Evolutionary conservation across 2,329 filamentous ascomycete species (phyloP).

Genomic region (Fusarium sp.): DNA sequence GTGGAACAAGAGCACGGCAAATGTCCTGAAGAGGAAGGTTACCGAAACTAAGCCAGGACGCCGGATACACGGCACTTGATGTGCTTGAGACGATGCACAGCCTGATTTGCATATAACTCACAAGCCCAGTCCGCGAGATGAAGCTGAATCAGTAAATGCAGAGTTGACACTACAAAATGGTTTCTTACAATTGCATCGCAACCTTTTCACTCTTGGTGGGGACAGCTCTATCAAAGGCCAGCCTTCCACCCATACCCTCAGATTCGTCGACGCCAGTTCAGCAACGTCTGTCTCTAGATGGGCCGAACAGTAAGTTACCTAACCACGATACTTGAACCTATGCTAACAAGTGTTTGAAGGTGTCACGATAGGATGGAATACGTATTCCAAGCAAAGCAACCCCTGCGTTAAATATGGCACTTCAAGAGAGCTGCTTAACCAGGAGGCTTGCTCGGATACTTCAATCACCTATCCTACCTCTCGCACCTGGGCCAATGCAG

Average conservation of each 20-base stretch:
- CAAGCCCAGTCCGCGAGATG: neutral
- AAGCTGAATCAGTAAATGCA: neutral
- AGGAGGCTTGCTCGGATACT: slow-evolving; percentile 17
- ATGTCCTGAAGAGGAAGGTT: neutral
- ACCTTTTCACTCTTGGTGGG: neutral
- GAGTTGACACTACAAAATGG: neutral
- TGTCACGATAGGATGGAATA: slow-evolving; percentile 23
- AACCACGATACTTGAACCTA: fast-evolving
- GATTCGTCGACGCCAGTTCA: slow-evolving; percentile 26
- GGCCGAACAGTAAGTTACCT: slow-evolving; percentile 4
- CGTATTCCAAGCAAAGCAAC: slow-evolving; percentile 17
- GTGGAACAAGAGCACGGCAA: neutral
- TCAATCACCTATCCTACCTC: slow-evolving; percentile 29
- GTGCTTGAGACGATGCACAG: neutral
- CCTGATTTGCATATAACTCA: neutral
- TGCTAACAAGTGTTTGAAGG: neutral
- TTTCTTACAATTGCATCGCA: neutral
- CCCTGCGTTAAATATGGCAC: slow-evolving; percentile 20
- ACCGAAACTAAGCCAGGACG: neutral
- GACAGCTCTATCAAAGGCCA: neutral
- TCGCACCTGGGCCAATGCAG: slow-evolving; percentile 20
- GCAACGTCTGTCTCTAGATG: slow-evolving; percentile 10
- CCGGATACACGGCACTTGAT: neutral
- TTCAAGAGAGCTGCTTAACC: neutral
- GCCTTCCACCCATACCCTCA: slow-evolving; percentile 10